Evolutionary conservation across 2,329 filamentous ascomycete genomes (phyloP).

Genomic region (Fusarium aywerte): DNA sequence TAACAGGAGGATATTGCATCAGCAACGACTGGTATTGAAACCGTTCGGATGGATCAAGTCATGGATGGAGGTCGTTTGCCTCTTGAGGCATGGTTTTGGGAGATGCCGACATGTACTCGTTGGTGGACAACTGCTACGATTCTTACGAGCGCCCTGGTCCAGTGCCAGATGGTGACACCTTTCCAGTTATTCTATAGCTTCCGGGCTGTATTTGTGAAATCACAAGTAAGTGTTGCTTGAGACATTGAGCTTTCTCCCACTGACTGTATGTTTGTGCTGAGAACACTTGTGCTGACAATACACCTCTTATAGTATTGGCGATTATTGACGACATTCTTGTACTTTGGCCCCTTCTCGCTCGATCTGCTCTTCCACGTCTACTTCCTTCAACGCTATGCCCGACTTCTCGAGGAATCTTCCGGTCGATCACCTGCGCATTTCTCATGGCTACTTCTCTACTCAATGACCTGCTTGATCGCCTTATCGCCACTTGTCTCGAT

Average conservation of each 20-base stretch:
- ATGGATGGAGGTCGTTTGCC: constrained; percentile 75
- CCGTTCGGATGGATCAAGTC: constrained; percentile 64
- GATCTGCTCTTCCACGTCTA: constrained; percentile 98
- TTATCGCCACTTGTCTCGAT: constrained; percentile 90
- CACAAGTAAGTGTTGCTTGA: constrained; percentile 72
- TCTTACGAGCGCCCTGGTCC: constrained; percentile 86
- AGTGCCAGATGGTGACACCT: constrained; percentile 90
- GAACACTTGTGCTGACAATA: constrained; percentile 26
- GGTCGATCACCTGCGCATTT: constrained; percentile 92
- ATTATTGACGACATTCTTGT: constrained; percentile 94
- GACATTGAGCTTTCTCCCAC: background rate
- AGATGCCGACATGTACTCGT: constrained; percentile 95
- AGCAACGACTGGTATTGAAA: background rate
- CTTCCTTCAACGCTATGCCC: constrained; percentile 96
- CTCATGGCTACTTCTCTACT: constrained; percentile 91
- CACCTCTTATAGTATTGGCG: constrained; percentile 83
- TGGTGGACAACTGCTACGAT: constrained; percentile 98
- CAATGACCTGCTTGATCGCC: constrained; percentile 79
- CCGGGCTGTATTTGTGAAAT: constrained; percentile 88
- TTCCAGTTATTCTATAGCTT: constrained; percentile 99
- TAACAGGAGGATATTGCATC: background rate
- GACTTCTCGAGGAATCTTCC: constrained; percentile 94
- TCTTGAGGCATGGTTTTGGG: constrained; percentile 97
- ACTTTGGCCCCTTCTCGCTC: constrained; percentile 93
- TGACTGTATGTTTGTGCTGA: background rate